Conservation (phyloP, 2,329 filamentous ascomycete species). For the Fusarium sp. region DNA sequence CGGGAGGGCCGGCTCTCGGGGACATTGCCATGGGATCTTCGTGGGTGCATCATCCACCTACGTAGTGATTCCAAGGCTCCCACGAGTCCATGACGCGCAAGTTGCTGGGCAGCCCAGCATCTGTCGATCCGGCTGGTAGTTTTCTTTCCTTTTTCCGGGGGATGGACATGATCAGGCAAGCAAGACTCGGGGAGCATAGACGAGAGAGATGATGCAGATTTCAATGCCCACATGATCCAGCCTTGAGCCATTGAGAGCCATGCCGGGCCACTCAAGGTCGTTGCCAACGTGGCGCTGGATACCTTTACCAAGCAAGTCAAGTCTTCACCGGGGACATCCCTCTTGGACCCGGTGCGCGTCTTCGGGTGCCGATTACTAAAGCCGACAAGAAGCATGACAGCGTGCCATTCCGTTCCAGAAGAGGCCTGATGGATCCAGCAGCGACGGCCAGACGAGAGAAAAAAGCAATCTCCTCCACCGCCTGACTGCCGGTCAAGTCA, state of each 20-base stretch:
- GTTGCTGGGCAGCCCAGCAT: neutral
- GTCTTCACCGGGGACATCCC: constrained; percentile 6
- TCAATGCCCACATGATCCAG: neutral
- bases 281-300: constrained; percentile 34
- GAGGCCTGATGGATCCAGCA: constrained; percentile 12
- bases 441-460: constrained; percentile 12
- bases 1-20: constrained; percentile 25
- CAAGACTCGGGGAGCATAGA: neutral
- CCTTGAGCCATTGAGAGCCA: constrained; percentile 18
- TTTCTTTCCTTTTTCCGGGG: constrained; percentile 1
- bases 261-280: constrained; percentile 28
- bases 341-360: constrained; percentile 15
- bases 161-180: neutral
- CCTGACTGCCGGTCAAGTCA: constrained; percentile 15
- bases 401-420: constrained; percentile 14
- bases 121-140: neutral
- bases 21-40: neutral
- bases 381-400: constrained; percentile 1
- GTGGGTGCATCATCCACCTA: constrained; percentile 1
- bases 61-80: neutral
- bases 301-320: constrained; percentile 5
- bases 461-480: constrained; percentile 23
- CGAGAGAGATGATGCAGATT: neutral
- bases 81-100: constrained; percentile 12
- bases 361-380: constrained; percentile 25